Evolutionary conservation across 225 moss, liverwort and hornwort genomes (phyloP), one percentile per base, ranked within the genome.

Genomic region (Lunularia cruciata): DNA sequence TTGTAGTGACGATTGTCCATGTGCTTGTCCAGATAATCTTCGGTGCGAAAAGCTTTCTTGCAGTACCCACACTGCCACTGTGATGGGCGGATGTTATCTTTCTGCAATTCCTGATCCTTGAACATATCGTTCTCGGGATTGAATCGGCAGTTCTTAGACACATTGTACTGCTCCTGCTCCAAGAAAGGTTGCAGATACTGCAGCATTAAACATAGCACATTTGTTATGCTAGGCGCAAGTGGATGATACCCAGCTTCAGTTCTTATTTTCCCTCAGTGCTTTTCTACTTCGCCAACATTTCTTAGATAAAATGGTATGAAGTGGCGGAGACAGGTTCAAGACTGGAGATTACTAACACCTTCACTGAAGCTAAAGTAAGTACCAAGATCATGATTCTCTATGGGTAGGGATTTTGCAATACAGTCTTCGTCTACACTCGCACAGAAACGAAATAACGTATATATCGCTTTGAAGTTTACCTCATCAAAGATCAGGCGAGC

Each of bases 131-230:
- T 85, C 18, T 71, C 83, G 61, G 79, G 76, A 65, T 90, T 85
- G 59, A 95, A 78, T 56, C 82, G 82, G 78, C 89, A 95, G 33
- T 76, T 85, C 51, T 78, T 87, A 10, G 94, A 86, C 60, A 95
- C 33, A 51, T 84, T 88, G 79, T 82, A 95, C 60, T 83, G 75
- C 73, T 95, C 75, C 33, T 87, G 84, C 73, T 89, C 86, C 83
- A 89, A 70, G 80, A 91, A 95, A 62, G 91, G 94, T 74, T 84
- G 66, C 58, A 95, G 79, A 70, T 95, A 95, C 94, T 94, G 91
- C 81, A 72, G 77, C 73, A 68, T 25, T 72, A 69, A 72, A 72
- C 75, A 37, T 36, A 40, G 19, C 36, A 37, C 60, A 37, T 4
- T n/a, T n/a, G 5, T 43, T 16, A 43, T 43, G 40, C 35, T 26